phyloP scores from a whole-genome alignment of 768 basidiomycete genomes.

The Agaricus subrufescens region DNA sequence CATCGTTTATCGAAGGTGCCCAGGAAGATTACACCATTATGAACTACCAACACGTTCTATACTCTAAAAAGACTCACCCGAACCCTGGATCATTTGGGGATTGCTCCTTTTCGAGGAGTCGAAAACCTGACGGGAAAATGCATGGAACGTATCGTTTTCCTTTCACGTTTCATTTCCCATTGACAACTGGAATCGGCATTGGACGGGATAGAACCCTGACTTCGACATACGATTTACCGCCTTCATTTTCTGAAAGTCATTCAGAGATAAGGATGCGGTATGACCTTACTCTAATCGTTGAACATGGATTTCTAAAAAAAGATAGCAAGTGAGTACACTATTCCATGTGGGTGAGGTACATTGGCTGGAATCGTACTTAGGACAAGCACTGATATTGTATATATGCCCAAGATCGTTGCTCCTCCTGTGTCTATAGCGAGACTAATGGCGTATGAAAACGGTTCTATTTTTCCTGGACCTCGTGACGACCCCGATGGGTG shows the following conservation, averaged over 20 bases:
- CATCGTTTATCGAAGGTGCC: not conserved
- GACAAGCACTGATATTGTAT: slow-evolving; percentile 17
- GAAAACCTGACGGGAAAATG: slow-evolving; percentile 27
- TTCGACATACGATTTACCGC: slow-evolving; percentile 21
- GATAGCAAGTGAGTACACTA: slow-evolving; percentile 30
- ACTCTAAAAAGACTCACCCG: slow-evolving; percentile 27
- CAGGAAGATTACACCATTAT: slow-evolving; percentile 7
- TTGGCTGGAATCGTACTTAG: slow-evolving; percentile 10
- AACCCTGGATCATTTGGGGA: slow-evolving; percentile 16
- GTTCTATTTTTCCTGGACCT: slow-evolving; percentile 15
- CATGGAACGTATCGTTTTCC: slow-evolving; percentile 33
- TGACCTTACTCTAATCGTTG: slow-evolving; percentile 30
- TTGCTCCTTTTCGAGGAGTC: slow-evolving; percentile 8
- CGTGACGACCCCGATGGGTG: slow-evolving; percentile 19
- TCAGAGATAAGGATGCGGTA: slow-evolving; percentile 30
- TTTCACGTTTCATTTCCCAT: slow-evolving; percentile 35
- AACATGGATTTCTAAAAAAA: slow-evolving; percentile 31
- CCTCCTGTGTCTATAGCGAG: slow-evolving; percentile 16
- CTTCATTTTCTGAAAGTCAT: slow-evolving; percentile 30
- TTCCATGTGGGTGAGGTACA: not conserved
- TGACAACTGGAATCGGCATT: slow-evolving; percentile 18
- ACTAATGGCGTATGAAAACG: slow-evolving; percentile 17
- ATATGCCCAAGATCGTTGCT: slow-evolving; percentile 15
- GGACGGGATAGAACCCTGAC: not conserved
- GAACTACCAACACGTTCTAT: slow-evolving; percentile 12